A percentile compares a stretch with the other conserved stretches of the same genome.
Conservation (phyloP, 495 filamentous ascomycete genomes). For the Penicillium robsamsonii region DNA sequence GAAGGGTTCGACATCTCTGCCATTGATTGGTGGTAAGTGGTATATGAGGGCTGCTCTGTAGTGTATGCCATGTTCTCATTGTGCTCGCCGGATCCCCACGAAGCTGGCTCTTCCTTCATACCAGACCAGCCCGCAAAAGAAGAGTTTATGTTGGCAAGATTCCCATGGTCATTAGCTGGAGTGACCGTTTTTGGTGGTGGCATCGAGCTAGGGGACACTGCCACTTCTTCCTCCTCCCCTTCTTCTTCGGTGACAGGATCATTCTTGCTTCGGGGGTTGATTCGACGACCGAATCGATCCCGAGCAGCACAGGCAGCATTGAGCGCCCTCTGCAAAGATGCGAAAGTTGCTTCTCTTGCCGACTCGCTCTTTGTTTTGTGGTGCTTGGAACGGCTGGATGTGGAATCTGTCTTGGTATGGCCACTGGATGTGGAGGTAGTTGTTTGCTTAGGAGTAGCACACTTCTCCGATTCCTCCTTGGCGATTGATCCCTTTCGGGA, state of each 20-base stretch:
- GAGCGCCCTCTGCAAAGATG: constrained; percentile 45
- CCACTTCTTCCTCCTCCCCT: constrained; percentile 14
- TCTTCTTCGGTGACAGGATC: constrained; percentile 16
- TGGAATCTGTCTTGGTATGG: constrained; percentile 22
- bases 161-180: constrained; percentile 16
- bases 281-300: constrained; percentile 32
- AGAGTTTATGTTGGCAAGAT: constrained; percentile 16
- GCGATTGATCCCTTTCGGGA: constrained; percentile 23
- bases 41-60: constrained; percentile 16
- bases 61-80: constrained; percentile 30
- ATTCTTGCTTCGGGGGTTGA: constrained; percentile 19
- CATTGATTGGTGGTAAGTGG: constrained; percentile 26
- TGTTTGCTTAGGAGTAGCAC: constrained; percentile 35
- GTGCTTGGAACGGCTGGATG: constrained; percentile 29
- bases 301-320: constrained; percentile 45
- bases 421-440: constrained; percentile 25
- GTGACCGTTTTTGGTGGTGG: constrained; percentile 23
- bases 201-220: constrained; percentile 37
- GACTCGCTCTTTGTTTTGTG: constrained; percentile 45
- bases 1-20: constrained; percentile 21
- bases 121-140: constrained; percentile 38
- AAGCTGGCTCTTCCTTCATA: constrained; percentile 28
- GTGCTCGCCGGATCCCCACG: constrained; percentile 33
- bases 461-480: constrained; percentile 30
- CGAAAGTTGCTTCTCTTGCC: constrained; percentile 45